phyloP scores from a whole-genome alignment of 495 filamentous ascomycete genomes.

The Aspergillus egyptiacus region DNA sequence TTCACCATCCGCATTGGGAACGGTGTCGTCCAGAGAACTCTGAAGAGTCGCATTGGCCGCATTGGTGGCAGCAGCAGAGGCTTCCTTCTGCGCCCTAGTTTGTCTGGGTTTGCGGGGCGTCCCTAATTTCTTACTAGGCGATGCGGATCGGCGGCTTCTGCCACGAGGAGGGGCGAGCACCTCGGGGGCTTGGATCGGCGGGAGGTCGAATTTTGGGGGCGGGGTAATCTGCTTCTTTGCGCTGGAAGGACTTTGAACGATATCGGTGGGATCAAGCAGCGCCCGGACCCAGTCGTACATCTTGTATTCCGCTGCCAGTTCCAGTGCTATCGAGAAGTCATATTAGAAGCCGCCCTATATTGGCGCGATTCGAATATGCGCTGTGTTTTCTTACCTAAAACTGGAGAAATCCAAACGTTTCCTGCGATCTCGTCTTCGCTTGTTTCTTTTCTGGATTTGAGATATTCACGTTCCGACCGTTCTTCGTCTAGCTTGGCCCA shows the following conservation, averaged over 20 bases:
- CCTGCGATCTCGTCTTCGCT: constrained; percentile 90
- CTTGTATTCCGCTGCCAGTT: constrained; percentile 74
- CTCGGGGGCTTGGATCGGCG: constrained; percentile 38
- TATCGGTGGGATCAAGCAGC: constrained; percentile 70
- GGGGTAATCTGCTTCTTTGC: constrained; percentile 61
- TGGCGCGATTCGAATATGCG: not conserved
- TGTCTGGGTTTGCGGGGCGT: constrained; percentile 71
- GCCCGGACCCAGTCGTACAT: constrained; percentile 86
- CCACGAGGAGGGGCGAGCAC: constrained; percentile 36
- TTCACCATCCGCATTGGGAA: constrained; percentile 27
- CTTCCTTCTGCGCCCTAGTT: constrained; percentile 51
- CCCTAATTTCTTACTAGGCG: constrained; percentile 52
- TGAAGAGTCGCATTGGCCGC: constrained; percentile 47
- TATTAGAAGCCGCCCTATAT: constrained; percentile 6
- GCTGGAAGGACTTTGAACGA: constrained; percentile 53
- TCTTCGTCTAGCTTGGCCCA: constrained; percentile 85
- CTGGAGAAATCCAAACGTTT: constrained; percentile 90
- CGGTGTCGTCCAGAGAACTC: constrained; percentile 43
- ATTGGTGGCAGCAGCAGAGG: constrained; percentile 39
- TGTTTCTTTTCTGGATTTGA: constrained; percentile 70
- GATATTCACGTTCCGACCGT: constrained; percentile 74
- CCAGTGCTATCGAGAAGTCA: constrained; percentile 53
- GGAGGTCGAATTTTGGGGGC: constrained; percentile 60
- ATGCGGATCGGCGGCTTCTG: constrained; percentile 50
- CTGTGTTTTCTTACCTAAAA: constrained; percentile 53